Evolutionary conservation across 352 stramenopile genomes (phyloP).

Genomic region (Pythium utonaiense): DNA sequence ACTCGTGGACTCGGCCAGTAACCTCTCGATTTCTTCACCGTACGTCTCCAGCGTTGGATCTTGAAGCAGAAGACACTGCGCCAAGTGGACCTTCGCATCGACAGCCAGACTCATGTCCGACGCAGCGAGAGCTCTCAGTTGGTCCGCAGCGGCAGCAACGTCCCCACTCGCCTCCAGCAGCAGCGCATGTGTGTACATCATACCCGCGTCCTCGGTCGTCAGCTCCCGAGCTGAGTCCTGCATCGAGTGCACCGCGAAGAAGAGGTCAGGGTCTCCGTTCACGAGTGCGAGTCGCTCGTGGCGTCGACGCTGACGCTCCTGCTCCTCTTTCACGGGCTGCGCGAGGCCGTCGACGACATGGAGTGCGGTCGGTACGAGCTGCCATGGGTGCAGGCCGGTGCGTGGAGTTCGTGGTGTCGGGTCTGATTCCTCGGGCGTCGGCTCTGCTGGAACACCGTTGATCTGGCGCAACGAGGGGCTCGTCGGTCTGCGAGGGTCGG

Average conservation of each 20-base stretch:
- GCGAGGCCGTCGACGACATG: slow-evolving; percentile 1
- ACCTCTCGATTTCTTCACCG: slow-evolving; percentile 11
- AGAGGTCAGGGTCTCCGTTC: slow-evolving; percentile 23
- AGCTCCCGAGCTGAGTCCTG: background rate
- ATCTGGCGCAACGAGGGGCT: background rate
- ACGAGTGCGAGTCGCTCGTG: background rate
- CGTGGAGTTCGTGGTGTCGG: background rate
- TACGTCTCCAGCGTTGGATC: slow-evolving; percentile 21
- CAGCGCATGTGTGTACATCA: slow-evolving; percentile 43
- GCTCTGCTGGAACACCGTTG: background rate
- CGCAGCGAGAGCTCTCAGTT: slow-evolving; percentile 27
- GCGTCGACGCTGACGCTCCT: background rate
- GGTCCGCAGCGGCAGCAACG: slow-evolving; percentile 8
- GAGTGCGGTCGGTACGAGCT: background rate
- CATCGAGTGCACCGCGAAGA: slow-evolving; percentile 16
- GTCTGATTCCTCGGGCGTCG: background rate
- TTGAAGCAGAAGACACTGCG: slow-evolving; percentile 42
- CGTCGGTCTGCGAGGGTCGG: too few relatives aligned
- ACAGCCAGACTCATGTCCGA: slow-evolving; percentile 15
- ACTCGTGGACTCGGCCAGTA: slow-evolving; percentile 7
- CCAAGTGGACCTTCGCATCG: slow-evolving; percentile 40
- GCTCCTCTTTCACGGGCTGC: background rate
- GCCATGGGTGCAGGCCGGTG: background rate
- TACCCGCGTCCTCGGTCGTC: slow-evolving; percentile 15
- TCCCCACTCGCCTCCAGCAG: slow-evolving; percentile 36